Percentiles rank a stretch among this genome's conserved stretches.
Conservation (phyloP, 108 stramenopile species). For the Cyclotella choctawhatcheeana region DNA sequence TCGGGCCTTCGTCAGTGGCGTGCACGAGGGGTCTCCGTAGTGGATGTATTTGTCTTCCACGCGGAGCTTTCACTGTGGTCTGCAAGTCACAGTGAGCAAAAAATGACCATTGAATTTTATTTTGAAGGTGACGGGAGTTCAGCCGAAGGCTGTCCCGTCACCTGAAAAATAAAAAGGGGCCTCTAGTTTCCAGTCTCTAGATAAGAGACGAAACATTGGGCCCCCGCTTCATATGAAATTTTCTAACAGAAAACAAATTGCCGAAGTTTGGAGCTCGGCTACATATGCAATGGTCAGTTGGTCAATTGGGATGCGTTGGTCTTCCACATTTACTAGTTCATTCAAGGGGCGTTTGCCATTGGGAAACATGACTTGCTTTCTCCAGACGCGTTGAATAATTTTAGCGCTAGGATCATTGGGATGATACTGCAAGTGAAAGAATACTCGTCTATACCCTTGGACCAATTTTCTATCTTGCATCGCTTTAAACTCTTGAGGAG, state of each 20-base stretch:
- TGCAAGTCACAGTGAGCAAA: not conserved
- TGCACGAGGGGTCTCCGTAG: not conserved
- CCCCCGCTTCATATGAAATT: not conserved
- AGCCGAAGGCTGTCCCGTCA: not conserved
- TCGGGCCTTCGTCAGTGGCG: slow-evolving; percentile 4
- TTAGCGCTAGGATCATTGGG: slow-evolving; percentile 6
- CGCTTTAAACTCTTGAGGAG: not conserved
- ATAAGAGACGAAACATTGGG: slow-evolving; percentile 2
- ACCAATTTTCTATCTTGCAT: not conserved
- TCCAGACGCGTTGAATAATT: slow-evolving; percentile 3
- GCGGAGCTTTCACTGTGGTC: not conserved
- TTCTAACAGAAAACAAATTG: slow-evolving; percentile 6
- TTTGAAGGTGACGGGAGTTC: not conserved
- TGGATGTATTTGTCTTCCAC: too few relatives aligned
- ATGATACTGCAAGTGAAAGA: slow-evolving; percentile 25
- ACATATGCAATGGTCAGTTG: slow-evolving; percentile 7
- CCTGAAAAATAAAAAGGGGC: slow-evolving; percentile 12
- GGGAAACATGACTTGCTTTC: not conserved
- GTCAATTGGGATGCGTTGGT: slow-evolving; percentile 1
- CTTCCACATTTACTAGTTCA: not conserved
- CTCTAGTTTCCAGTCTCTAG: not conserved
- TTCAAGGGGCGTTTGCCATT: not conserved
- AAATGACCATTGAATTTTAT: not conserved
- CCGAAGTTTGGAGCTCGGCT: slow-evolving; percentile 10
- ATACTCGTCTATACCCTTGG: not conserved